Evolutionary conservation across 2,329 filamentous ascomycete genomes (phyloP), one percentile per base, ranked within the genome.

Genomic region (Curvularia hawaiiensis): DNA sequence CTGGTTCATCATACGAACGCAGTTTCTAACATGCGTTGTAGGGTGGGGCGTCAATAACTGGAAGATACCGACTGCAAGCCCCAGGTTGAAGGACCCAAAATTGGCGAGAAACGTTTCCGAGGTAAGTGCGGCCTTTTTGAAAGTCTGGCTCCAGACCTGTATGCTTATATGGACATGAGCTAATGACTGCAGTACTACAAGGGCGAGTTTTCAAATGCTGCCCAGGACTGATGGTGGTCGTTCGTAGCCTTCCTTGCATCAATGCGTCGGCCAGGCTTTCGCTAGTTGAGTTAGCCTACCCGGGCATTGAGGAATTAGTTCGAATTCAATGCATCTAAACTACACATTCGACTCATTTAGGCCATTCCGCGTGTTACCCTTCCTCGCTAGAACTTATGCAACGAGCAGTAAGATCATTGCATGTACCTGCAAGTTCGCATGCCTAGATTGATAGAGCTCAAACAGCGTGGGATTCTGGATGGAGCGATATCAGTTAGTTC

Each of bases 1-100:
- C 31, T 50, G 63, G 41, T 62, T 65, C 61, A 52, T 33, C 4
- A n/a, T 14, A 1, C 35, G 5, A 53, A 40, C 41, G 41, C 44
- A 6, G 38, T 44, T 33, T 50, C 63, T 65, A 65, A 65, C 39
- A 50, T 14, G 46, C 50, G 54, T 46, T 45, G 41, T 40, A 65
- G 63, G n/a, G 94, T 97, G 92, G 80, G 86, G 85, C 22, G 90
- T 96, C 18, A 98, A 98, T 73, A 92, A 96, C 70, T 98, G 95
- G 95, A 82, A 50, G 26, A 61, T 76, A 50, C 74, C 73, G 11
- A 61, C 56, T 16, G 47, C 61, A 26, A 64, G 58, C 39, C 56
- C 58, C 22, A 64, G 56, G 47, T 44, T 75, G 56, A 68, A 59
- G 48, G 61, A 74, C 52, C 63, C 66, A 44, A 75, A 70, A 56